Evolutionary conservation across 176 grass and related monocot species (phyloP), one percentile per base, ranked within the genome.

Genomic region (Eleusine coracana): DNA sequence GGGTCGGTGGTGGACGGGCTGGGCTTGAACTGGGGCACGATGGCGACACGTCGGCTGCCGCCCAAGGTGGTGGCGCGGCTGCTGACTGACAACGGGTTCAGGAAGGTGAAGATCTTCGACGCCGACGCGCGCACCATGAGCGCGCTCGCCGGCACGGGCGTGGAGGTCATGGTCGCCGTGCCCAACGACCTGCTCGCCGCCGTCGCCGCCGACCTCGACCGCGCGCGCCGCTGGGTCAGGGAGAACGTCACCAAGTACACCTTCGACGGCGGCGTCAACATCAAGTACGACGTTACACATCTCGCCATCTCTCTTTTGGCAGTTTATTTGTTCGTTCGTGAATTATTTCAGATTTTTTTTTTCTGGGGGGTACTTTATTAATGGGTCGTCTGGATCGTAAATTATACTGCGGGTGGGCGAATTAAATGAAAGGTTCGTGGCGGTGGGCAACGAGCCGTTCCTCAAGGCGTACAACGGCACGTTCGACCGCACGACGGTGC

Each of bases 41-140:
- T 97, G 63, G 67, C 88, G 44, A 89, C 84, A 52, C 91, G 90
- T 48, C 88, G 78, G 67, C 77, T 97, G 39, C 91, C 91, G 42
- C 74, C 81, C 39, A 87, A 91, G 42, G 89, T 82, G 36, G 39
- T 97, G 48, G 46, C 39, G 29, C 86, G 72, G 50, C 84, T 97
- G 42, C 60, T 97, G 61, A 86, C 55, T 51, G 89, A 92, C 60
- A 97, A 97, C 9, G 85, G 87, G 1, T 92, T 94, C 61, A 73
- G 28, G 12, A 90, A 92, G 83, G 89, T 90, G 63, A 97, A 97
- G 83, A 86, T 97, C 70, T 97, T 97, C 59, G 91, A 94, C 75
- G 89, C 86, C 70, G 87, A 92, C 56, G 81, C 67, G 79, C 42
- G 55, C 0, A 89, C 87, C 60, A 70, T 97, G 89, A 59, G 10